These are phyloP conservation scores for Colletotrichum cereale DNA, from an alignment of 2,329 filamentous ascomycete genomes.

Conservation along the genomic window DNA sequence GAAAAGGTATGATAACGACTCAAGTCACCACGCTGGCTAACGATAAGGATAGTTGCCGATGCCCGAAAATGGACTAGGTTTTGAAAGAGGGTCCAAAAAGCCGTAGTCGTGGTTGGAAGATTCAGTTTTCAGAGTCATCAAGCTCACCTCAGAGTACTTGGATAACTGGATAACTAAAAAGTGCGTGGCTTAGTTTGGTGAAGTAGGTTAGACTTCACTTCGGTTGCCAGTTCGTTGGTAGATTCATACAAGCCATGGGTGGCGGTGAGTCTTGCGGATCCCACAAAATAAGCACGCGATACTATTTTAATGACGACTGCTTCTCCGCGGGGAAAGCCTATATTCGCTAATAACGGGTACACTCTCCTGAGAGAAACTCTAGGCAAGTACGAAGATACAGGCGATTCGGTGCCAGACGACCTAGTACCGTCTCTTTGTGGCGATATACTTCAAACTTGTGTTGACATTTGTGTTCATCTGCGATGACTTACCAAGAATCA, in stretches of 20 bases:
- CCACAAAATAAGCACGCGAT: not conserved
- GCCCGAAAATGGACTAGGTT: too few species aligned
- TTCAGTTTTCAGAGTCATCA: too few species aligned
- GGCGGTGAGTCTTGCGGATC: not conserved
- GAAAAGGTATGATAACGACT: too few species aligned
- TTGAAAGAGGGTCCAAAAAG: too few species aligned
- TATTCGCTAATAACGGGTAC: not conserved
- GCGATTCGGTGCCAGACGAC: too few species aligned
- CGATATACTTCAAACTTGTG: not conserved
- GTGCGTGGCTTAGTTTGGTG: not conserved
- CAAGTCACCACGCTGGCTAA: too few species aligned
- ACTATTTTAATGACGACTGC: not conserved
- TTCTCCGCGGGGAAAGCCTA: not conserved
- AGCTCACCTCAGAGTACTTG: too few species aligned
- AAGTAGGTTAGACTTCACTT: not conserved
- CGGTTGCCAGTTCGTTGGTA: not conserved
- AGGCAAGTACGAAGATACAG: too few species aligned
- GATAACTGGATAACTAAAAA: too few species aligned
- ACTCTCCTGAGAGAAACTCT: not conserved
- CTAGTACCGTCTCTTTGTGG: too few species aligned
- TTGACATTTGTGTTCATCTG: not conserved
- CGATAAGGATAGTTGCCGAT: too few species aligned
- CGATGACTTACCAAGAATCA: not conserved
- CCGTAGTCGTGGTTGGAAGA: too few species aligned
- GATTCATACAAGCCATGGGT: not conserved